phyloP scores from a whole-genome alignment of 2,329 filamentous ascomycete genomes.

The Elsinoe australis region DNA sequence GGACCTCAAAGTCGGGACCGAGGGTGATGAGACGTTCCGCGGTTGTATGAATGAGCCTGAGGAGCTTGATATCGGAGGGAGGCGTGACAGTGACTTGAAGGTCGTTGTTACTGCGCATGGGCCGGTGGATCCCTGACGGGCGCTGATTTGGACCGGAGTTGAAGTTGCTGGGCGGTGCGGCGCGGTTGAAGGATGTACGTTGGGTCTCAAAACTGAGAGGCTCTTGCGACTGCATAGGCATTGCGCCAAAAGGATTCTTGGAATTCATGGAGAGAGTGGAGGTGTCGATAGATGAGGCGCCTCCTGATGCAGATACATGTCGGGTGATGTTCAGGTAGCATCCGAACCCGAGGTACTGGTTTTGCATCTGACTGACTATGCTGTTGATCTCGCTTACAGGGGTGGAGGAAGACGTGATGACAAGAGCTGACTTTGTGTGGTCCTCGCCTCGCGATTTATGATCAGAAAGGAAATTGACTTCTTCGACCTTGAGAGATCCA shows the following conservation, averaged over 20 bases:
- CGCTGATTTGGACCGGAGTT: constrained; percentile 24
- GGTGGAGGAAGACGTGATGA: constrained; percentile 72
- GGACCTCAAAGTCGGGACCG: constrained; percentile 74
- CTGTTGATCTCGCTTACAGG: constrained; percentile 76
- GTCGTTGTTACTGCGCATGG: constrained; percentile 4
- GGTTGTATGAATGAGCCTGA: constrained; percentile 80
- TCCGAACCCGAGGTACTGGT: constrained; percentile 76
- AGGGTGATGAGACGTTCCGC: constrained; percentile 57
- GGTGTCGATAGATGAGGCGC: constrained; percentile 13
- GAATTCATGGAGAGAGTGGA: constrained; percentile 38
- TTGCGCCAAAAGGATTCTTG: constrained; percentile 63
- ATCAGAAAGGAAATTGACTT: constrained; percentile 61
- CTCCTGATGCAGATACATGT: constrained; percentile 64
- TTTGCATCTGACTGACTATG: constrained; percentile 68
- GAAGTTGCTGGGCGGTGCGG: constrained; percentile 38
- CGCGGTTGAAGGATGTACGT: constrained; percentile 33
- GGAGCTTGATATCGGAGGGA: constrained; percentile 67
- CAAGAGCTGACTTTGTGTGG: constrained; percentile 62
- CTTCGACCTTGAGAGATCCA: constrained; percentile 57
- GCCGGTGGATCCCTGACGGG: constrained; percentile 15
- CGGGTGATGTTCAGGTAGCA: constrained; percentile 73
- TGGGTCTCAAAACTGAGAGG: constrained; percentile 40
- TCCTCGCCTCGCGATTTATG: background rate
- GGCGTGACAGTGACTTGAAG: constrained; percentile 48
- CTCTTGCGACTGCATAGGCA: constrained; percentile 38